Percentiles rank a stretch among this genome's conserved stretches.
Evolutionary conservation across 2,329 filamentous ascomycete species (phyloP).

Genomic region (Tolypocladium guangdongense): DNA sequence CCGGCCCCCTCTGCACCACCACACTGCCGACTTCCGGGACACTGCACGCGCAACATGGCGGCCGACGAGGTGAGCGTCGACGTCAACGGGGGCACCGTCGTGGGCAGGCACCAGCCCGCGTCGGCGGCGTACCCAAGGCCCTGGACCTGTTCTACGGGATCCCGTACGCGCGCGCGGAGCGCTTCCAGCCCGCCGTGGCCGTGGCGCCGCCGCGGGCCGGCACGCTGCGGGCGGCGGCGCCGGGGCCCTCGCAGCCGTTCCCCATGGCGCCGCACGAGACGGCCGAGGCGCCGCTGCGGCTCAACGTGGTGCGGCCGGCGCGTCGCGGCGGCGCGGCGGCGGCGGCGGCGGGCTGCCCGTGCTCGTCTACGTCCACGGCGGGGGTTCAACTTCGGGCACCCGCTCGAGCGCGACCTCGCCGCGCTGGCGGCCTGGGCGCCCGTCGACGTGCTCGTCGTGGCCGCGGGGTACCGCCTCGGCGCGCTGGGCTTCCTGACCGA

Average conservation of each 20-base stretch:
- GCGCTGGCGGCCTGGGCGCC: conserved; percentile 48
- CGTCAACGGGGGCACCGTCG: conserved; percentile 12
- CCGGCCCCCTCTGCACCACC: too few species aligned
- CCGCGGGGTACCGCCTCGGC: conserved; percentile 54
- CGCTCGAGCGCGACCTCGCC: conserved; percentile 46
- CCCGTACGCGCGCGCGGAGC: conserved; percentile 36
- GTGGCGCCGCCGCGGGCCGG: conserved; percentile 10
- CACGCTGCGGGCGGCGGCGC: conserved; percentile 21
- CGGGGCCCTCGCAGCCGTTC: conserved; percentile 18
- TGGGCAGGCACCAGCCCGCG: conserved; percentile 11
- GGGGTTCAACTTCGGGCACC: conserved; percentile 47
- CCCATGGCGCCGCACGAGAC: conserved; percentile 15
- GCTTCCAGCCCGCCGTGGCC: conserved; percentile 31
- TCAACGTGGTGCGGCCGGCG: conserved; percentile 22
- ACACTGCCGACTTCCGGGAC: too few species aligned
- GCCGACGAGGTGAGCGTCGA: conserved; percentile 3
- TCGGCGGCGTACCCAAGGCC: conserved; percentile 19
- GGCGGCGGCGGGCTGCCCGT: too few species aligned
- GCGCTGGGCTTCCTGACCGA: conserved; percentile 55
- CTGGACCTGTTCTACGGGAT: conserved; percentile 39
- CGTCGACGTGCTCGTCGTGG: conserved; percentile 42
- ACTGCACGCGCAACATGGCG: too few species aligned
- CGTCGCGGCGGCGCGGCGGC: too few species aligned
- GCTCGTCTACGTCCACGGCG: conserved; percentile 52
- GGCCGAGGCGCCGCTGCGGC: conserved; percentile 41